Evolutionary conservation across 345 rosid genomes (phyloP), one percentile per base, ranked within the genome.

Genomic region (Moricandia moricandioides): DNA sequence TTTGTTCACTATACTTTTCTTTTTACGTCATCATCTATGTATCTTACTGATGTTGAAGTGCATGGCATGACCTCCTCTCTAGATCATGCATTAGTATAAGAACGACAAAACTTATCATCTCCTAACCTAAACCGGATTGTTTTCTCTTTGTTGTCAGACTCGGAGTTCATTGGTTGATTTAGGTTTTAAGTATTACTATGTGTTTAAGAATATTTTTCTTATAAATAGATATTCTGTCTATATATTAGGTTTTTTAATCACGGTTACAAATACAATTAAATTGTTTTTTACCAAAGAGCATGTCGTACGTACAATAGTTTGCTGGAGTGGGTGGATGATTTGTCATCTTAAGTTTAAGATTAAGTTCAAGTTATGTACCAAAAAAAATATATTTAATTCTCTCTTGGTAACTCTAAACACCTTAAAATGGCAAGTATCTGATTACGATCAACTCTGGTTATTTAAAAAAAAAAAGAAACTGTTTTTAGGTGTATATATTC

Each of bases 401-500:
- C 58, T 52, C 13, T 52, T 52, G 27, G 27, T 52, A 52, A 18
- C 3, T 8, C 13, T 52, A 3, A 52, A 18, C 58, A 18, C 58
- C 29, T 52, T 8, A 18, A 52, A 18, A 52, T 52, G 12, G 58
- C 58, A 51, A 17, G 21, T 8, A 51, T 51, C 26, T 52, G 58
- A 52, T 52, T 52, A 52, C 4, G 58, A 52, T 52, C 27, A 3
- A 18, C 58, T 52, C 27, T 52, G 24, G 58, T 8, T 52, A 52
- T 52, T 24, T 24, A 24, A 17, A 51, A 21, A 8, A 27, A 26
- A 56, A 21, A 8, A 27, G 12, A 56, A 2, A 56, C 47, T 40
- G 47, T 40, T 61, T 61, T 33, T 9, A 52, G 47, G 47, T 40
- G 47, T 9, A 73, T 39, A 73, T 65, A 55, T 65, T 73, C 57